These are phyloP conservation scores for Phytophthora macrochlamydospora DNA, from an alignment of 352 stramenopile species.

Conservation along the genomic window DNA sequence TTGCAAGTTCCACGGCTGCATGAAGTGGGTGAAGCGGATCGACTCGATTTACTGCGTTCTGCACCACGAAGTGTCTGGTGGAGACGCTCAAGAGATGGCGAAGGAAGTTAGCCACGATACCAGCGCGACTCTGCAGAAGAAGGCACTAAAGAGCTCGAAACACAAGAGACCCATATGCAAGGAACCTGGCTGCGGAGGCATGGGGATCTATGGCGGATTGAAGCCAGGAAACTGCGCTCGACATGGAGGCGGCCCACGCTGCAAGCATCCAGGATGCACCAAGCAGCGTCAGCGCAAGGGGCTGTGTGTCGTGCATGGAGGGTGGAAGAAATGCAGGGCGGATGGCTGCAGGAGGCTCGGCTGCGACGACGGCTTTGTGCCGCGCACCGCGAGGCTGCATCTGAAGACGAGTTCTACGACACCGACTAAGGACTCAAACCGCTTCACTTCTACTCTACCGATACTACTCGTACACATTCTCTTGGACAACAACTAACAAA, in stretches of 20 bases:
- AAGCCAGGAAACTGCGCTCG: no score
- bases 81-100: no score
- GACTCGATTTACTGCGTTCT: background rate
- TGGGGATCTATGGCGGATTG: no score
- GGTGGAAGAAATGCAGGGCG: constrained; percentile 8
- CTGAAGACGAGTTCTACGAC: background rate
- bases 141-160: background rate
- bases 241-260: background rate
- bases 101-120: background rate
- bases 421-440: background rate
- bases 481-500: background rate
- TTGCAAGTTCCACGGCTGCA: background rate
- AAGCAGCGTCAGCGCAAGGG: background rate
- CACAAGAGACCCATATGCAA: background rate
- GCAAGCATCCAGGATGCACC: constrained; percentile 5
- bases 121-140: no score
- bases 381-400: background rate
- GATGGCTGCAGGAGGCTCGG: constrained; percentile 5
- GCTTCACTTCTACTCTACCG: background rate
- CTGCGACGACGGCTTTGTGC: background rate
- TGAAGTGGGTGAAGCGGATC: background rate
- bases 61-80: background rate
- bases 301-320: constrained; percentile 8
- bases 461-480: background rate
- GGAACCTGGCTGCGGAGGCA: no score